A percentile compares a stretch with the other conserved stretches of the same genome.
These are phyloP conservation scores for Chondrus crispus DNA, from an alignment of 23 red algal species.

Conservation along the genomic window DNA sequence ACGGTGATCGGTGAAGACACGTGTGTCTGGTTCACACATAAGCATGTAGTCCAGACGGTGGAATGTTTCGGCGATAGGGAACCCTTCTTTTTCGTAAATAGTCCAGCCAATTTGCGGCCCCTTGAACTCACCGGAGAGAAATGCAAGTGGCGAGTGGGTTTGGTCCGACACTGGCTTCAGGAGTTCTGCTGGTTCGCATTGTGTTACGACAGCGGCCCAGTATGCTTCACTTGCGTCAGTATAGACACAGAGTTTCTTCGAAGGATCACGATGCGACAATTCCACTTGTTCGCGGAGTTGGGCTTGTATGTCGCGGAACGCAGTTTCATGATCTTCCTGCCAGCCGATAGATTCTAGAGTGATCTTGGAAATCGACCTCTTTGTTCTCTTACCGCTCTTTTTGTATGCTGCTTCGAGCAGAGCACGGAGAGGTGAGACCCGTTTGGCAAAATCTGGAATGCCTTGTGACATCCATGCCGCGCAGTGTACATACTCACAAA, in stretches of 20 bases:
- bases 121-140: not conserved
- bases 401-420: slow-evolving; percentile 2
- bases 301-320: not conserved
- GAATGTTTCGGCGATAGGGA: slow-evolving; percentile 4
- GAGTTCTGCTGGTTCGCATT: not conserved
- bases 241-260: not conserved
- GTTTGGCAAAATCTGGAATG: not conserved
- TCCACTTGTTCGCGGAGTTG: not conserved
- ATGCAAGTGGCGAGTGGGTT: slow-evolving; percentile 28
- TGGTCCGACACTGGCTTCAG: not conserved
- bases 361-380: not conserved
- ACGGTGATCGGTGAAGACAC: slow-evolving; percentile 17
- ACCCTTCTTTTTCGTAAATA: slow-evolving; percentile 33
- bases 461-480: not conserved
- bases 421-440: not conserved
- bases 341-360: not conserved
- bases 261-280: not conserved
- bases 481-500: not conserved
- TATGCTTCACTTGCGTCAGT: not conserved
- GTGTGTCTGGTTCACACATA: not conserved
- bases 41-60: not conserved
- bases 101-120: not conserved
- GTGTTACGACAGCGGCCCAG: slow-evolving; percentile 7
- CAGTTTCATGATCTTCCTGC: not conserved
- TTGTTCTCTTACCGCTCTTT: not conserved